Percentiles rank a stretch among this genome's conserved stretches.
These are phyloP conservation scores for Staphylotrichum longicolle DNA, from an alignment of 495 filamentous ascomycete species.

Conservation along the genomic window DNA sequence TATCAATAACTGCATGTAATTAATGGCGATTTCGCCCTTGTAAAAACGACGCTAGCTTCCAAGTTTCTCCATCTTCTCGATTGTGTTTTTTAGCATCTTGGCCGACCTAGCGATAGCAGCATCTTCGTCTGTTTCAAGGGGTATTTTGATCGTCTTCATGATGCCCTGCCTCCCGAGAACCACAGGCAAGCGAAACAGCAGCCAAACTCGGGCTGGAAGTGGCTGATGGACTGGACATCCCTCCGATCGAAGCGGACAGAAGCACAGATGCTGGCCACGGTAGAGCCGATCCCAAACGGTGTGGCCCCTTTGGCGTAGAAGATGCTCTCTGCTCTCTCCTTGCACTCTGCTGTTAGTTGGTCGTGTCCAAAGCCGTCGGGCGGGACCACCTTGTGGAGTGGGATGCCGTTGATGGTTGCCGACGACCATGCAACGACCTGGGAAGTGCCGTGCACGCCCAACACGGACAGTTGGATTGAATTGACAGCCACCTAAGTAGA, in stretches of 20 bases:
- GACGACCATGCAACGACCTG: constrained; percentile 47
- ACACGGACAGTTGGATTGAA: constrained; percentile 41
- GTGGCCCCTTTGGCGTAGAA: constrained; percentile 43
- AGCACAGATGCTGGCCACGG: constrained; percentile 39
- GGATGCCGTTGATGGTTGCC: constrained; percentile 34
- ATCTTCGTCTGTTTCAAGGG: constrained; percentile 32
- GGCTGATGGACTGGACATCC: constrained; percentile 35
- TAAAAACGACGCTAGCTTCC: too few relatives aligned
- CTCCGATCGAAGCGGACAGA: too few relatives aligned
- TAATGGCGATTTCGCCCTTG: too few relatives aligned
- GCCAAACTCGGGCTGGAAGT: constrained; percentile 35
- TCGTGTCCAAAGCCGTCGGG: constrained; percentile 14
- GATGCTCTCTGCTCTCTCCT: constrained; percentile 34
- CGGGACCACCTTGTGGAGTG: constrained; percentile 31
- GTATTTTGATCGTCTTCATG: constrained; percentile 27
- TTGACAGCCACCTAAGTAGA: constrained; percentile 32
- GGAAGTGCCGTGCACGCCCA: constrained; percentile 47
- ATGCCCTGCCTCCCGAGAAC: constrained; percentile 39
- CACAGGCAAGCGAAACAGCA: constrained; percentile 40
- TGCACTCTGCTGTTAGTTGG: constrained; percentile 34
- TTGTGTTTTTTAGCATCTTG: constrained; percentile 25
- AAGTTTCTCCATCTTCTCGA: too few relatives aligned
- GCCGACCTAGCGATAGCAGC: constrained; percentile 31
- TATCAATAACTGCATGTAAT: too few relatives aligned
- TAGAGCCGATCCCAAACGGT: constrained; percentile 41